Evolutionary conservation across 164 flowering plant genomes (phyloP), one percentile per base, ranked within the genome.

Genomic region (Macadamia integrifolia): DNA sequence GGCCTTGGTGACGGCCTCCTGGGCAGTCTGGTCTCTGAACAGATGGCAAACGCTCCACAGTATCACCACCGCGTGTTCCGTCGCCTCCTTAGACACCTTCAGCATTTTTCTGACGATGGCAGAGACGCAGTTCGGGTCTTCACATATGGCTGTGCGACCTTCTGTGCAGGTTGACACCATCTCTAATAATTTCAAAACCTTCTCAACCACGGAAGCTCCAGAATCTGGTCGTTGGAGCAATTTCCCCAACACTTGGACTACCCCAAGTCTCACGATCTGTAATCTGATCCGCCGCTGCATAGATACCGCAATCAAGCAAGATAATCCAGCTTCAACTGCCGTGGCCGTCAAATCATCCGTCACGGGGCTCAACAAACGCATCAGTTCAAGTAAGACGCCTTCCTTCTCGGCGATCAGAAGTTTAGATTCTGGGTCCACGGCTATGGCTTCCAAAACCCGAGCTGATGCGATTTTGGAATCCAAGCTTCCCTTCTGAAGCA

Each of bases 21-120:
- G 80, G 61, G 93, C 96, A 58, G 40, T 78, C 70, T 67, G 65
- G 49, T 87, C 91, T 1, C 92, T 59, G 62, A 78, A 83, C 62
- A 85, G 44, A 58, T 81, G 86, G 63, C 97, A 91, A 6, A 90
- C 72, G 72, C 87, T 86, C 98, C 98, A 91, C 50, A 93, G 69
- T 8, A 87, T 80, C 75, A 84, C 80, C 75, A 87, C 90, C 6
- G 85, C 90, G 69, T 83, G 85, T 80, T 93, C 97, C 69, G 91
- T 91, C 64, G 89, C 90, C 6, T 68, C 50, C 6, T 12, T 71
- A 66, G 97, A 90, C 12, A 84, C 91, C 77, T 88, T 93, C 81
- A 88, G 15, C 73, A 86, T 55, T 65, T 79, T 86, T 72, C 76
- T 72, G 43, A 88, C 77, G 0, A 93, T 67, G 31, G 79, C 86